Conservation (phyloP, 306 rosid genomes). For the Morella rubra region DNA sequence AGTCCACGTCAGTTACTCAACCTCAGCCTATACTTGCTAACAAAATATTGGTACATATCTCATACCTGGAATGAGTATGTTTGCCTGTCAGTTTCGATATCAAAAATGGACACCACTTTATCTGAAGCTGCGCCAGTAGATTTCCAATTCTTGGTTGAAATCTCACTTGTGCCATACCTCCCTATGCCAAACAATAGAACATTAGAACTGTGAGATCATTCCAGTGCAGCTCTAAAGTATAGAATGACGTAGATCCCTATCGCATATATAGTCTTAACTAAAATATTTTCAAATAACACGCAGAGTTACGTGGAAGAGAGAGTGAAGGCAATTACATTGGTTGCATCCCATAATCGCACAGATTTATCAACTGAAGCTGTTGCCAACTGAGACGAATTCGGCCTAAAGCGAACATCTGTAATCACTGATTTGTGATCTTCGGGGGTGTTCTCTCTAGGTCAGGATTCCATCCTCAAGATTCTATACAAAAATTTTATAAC, state of each 20-base stretch:
- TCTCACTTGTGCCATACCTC: slow-evolving; percentile 49
- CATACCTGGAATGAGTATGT: slow-evolving; percentile 42
- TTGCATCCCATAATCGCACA: slow-evolving; percentile 59
- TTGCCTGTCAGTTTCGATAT: slow-evolving; percentile 42
- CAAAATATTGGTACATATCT: background rate
- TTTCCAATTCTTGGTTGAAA: slow-evolving; percentile 48
- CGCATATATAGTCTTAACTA: slow-evolving; percentile 12
- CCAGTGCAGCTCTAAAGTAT: slow-evolving; percentile 1
- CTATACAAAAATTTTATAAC: no score
- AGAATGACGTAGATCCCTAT: background rate
- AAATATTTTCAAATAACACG: background rate
- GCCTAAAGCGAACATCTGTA: slow-evolving; percentile 55
- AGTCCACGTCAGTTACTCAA: background rate
- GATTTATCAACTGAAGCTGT: slow-evolving; percentile 51
- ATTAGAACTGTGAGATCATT: background rate
- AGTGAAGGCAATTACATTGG: slow-evolving; percentile 37
- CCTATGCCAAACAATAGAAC: slow-evolving; percentile 33
- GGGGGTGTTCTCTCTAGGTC: no score
- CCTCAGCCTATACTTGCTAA: slow-evolving; percentile 6
- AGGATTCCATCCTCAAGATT: no score
- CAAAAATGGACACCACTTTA: slow-evolving; percentile 43
- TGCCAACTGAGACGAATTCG: slow-evolving; percentile 53
- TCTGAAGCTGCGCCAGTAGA: slow-evolving; percentile 46
- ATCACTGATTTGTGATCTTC: slow-evolving; percentile 47
- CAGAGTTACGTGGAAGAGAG: slow-evolving; percentile 13